Evolutionary conservation across 1,284 basidiomycete species (phyloP).

Genomic region (Ceratobasidium sp.): DNA sequence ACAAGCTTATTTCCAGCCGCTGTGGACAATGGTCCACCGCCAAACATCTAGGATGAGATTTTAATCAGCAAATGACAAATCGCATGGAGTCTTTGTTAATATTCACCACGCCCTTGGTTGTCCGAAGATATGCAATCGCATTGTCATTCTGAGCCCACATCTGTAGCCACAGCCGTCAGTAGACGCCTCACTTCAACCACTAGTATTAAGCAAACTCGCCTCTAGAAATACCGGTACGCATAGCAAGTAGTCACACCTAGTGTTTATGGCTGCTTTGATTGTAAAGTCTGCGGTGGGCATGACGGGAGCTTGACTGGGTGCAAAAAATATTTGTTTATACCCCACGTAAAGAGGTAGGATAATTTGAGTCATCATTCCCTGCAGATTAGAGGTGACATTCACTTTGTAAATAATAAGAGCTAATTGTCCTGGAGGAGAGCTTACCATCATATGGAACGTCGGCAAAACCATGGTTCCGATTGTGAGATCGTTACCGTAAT

Average conservation of each 20-base stretch:
- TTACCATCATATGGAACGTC: conserved; percentile 12
- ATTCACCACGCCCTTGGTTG: conserved; percentile 37
- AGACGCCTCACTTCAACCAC: neutral
- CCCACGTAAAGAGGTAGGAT: conserved; percentile 6
- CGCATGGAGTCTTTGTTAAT: neutral
- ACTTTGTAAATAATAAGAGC: neutral
- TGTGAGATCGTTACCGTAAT: neutral
- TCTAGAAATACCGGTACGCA: conserved; percentile 38
- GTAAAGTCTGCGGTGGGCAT: conserved; percentile 37
- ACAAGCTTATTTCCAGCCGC: neutral
- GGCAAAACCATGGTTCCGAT: conserved; percentile 14
- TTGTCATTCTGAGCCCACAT: conserved; percentile 34
- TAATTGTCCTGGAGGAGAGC: neutral
- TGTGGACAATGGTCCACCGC: neutral
- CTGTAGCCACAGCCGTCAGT: neutral
- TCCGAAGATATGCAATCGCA: conserved; percentile 31
- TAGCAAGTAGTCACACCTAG: conserved; percentile 8
- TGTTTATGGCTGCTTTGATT: neutral
- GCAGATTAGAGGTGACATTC: neutral
- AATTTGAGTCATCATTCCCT: neutral
- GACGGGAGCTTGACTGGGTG: conserved; percentile 18
- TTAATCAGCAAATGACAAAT: neutral
- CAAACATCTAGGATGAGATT: conserved; percentile 22
- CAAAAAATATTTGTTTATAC: conserved; percentile 34
- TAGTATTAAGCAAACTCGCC: conserved; percentile 1